Percentiles rank a stretch among this genome's conserved stretches.
Evolutionary conservation across 305 asterid genomes (phyloP).

Genomic region (Vinca major): DNA sequence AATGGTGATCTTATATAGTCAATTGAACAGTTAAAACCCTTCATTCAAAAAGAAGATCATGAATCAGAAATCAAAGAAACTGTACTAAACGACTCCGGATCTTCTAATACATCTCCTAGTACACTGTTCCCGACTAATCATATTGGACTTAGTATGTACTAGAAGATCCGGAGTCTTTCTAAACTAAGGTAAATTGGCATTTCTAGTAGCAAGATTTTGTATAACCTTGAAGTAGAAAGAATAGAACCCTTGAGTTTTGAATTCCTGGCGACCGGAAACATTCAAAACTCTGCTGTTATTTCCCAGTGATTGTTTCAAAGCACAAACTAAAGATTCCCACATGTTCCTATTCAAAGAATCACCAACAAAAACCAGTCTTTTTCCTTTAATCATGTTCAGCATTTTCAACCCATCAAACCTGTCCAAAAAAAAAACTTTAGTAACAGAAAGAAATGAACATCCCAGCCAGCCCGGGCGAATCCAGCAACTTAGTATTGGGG

Average conservation of each 20-base stretch:
- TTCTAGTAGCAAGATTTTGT: no score
- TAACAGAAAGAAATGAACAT: not conserved
- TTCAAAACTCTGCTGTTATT: constrained; percentile 30
- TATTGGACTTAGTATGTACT: no score
- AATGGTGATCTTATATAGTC: constrained; percentile 47
- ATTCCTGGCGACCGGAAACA: constrained; percentile 31
- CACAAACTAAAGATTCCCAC: constrained; percentile 56
- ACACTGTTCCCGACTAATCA: no score
- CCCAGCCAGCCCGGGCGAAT: no score
- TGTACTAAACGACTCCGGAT: no score
- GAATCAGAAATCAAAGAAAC: not conserved
- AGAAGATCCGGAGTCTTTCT: no score
- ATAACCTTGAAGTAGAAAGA: constrained; percentile 41
- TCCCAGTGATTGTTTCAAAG: constrained; percentile 30
- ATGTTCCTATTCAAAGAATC: constrained; percentile 59
- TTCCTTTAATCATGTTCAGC: constrained; percentile 44
- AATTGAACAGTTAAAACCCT: constrained; percentile 46
- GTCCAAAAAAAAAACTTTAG: not conserved
- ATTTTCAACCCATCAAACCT: constrained; percentile 50
- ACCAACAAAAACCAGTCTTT: constrained; percentile 50
- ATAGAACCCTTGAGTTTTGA: constrained; percentile 39
- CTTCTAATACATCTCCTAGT: no score
- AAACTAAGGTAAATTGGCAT: no score
- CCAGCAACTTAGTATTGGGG: no score
- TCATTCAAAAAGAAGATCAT: not conserved